Evolutionary conservation across 345 rosid genomes (phyloP), one percentile per base, ranked within the genome.

Genomic region (Linum tenue): DNA sequence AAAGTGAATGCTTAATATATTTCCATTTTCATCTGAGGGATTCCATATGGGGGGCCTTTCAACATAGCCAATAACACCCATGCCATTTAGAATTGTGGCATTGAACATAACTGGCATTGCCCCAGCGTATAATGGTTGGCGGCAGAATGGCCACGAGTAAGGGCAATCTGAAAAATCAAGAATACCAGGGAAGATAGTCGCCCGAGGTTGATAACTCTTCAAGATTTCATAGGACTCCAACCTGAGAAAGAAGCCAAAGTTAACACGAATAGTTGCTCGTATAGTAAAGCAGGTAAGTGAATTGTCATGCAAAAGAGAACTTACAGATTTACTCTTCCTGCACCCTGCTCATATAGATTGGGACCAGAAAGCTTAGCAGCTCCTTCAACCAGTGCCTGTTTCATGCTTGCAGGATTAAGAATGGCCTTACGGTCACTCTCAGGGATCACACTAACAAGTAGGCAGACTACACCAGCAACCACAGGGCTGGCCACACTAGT

Each of bases 401-500:
- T 94, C 99, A 94, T 90, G 85, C 99, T 94, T 16, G 97, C 95
- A 44, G 99, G 99, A 81, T 94, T 94, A 43, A 94, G 75, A 55
- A 90, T 70, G 59, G 75, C 74, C 80, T 86, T 90, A 41, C 97
- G 81, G 66, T 63, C 76, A 59, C 67, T 68, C 80, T 86, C 89
- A 38, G 97, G 97, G 77, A 90, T 77, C 66, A 86, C 73, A 82
- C 99, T 94, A 63, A 85, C 89, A 69, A 94, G 97, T 59, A 94
- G 83, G 78, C 99, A 94, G 22, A 94, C 97, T 57, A 85, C 89
- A 75, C 99, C 99, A 76, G 99, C 99, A 75, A 94, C 98, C 67
- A 92, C 98, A 77, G 98, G 98, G 78, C 98, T 92, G n/a, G 97
- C 98, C 70, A 90, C 97, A 56, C 98, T 92, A 70, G 98, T 92